These are phyloP conservation scores for Tetrastigma voinierianum DNA, from an alignment of 164 flowering plant genomes.

Conservation along the genomic window DNA sequence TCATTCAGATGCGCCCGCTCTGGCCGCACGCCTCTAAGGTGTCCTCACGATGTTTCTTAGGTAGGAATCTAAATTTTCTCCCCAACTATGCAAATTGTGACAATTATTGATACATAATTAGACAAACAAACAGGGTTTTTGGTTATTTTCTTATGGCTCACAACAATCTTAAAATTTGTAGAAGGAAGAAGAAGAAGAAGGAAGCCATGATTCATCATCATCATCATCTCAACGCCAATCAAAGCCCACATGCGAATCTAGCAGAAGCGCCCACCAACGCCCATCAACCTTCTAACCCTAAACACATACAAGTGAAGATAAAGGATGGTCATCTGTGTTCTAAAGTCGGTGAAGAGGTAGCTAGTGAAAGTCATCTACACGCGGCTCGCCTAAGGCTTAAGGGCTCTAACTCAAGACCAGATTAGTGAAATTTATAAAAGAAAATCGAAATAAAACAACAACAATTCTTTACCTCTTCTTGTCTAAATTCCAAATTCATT, in stretches of 20 bases:
- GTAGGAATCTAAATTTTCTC: conserved; percentile 3
- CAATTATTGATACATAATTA: too few relatives aligned
- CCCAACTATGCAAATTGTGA: too few relatives aligned
- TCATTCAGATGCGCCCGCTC: conserved; percentile 44
- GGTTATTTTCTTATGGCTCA: too few relatives aligned
- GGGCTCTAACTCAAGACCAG: conserved; percentile 4
- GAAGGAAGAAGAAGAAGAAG: too few relatives aligned
- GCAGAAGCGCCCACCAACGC: too few relatives aligned
- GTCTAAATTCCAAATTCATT: too few relatives aligned
- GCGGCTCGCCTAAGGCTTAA: conserved; percentile 14
- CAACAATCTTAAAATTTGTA: too few relatives aligned
- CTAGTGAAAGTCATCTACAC: not conserved
- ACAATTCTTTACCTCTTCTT: too few relatives aligned
- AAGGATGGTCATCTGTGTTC: not conserved
- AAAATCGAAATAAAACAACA: not conserved
- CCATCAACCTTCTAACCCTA: not conserved
- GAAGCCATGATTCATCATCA: too few relatives aligned
- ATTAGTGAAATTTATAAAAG: conserved; percentile 1
- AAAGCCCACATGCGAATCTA: too few relatives aligned
- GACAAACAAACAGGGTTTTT: too few relatives aligned
- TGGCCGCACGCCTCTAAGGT: conserved; percentile 42
- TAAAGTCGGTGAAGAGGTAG: not conserved
- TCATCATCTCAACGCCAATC: too few relatives aligned
- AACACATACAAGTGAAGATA: not conserved
- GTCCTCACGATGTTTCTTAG: not conserved